Conservation (phyloP, 805 yeast species). For the Saturnispora dispora region DNA sequence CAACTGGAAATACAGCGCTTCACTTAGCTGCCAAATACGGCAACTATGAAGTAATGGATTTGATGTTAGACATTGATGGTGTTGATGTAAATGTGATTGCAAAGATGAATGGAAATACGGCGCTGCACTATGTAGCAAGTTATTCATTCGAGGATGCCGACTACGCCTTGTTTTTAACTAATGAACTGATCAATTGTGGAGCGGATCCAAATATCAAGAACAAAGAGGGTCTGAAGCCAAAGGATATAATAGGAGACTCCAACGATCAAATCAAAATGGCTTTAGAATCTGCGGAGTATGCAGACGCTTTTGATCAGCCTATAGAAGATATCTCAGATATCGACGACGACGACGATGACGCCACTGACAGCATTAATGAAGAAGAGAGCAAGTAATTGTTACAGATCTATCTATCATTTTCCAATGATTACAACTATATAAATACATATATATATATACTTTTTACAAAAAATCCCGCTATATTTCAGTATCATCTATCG, state of each 20-base stretch:
- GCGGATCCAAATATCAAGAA: slow-evolving; percentile 64
- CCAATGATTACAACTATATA: not conserved
- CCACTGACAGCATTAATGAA: not conserved
- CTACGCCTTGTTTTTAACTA: slow-evolving; percentile 69
- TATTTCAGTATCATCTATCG: slow-evolving; percentile 12
- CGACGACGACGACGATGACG: slow-evolving; percentile 24
- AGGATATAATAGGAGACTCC: slow-evolving; percentile 49
- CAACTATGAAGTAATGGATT: slow-evolving; percentile 76
- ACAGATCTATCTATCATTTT: not conserved
- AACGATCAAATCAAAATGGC: slow-evolving; percentile 49
- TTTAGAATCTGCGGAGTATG: slow-evolving; percentile 79
- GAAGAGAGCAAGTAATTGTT: not conserved
- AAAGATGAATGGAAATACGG: slow-evolving; percentile 70
- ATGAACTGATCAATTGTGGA: slow-evolving; percentile 84
- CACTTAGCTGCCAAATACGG: slow-evolving; percentile 81
- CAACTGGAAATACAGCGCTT: slow-evolving; percentile 71
- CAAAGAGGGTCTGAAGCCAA: slow-evolving; percentile 60
- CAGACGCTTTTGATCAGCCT: slow-evolving; percentile 36
- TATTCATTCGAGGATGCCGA: slow-evolving; percentile 76
- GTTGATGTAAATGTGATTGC: slow-evolving; percentile 82
- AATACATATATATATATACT: not conserved
- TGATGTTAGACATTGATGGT: slow-evolving; percentile 76
- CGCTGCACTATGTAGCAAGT: slow-evolving; percentile 77
- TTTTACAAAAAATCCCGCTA: not conserved
- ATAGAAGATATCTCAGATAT: slow-evolving; percentile 31